Conservation (phyloP, 495 filamentous ascomycete genomes). For the Cairneyella variabilis region DNA sequence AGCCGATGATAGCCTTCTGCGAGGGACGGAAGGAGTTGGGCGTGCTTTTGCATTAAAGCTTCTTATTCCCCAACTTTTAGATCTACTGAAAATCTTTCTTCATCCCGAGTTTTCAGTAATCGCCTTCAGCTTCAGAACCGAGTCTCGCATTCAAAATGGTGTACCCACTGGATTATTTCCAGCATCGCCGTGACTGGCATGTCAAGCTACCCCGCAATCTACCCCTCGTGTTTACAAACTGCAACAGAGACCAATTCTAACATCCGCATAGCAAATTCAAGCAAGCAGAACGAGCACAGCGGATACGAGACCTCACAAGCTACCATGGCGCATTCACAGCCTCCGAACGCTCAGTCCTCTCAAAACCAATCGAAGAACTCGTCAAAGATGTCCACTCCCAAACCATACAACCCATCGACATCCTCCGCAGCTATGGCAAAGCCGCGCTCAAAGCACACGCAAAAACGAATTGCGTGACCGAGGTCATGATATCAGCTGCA, state of each 20-base stretch:
- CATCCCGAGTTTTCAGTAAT: no score
- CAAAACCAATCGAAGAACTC: conserved; percentile 71
- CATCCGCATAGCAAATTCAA: conserved; percentile 64
- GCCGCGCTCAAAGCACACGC: conserved; percentile 79
- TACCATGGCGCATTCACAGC: conserved; percentile 64
- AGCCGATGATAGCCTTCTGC: conserved; percentile 7
- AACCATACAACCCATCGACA: conserved; percentile 60
- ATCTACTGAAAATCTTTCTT: no score
- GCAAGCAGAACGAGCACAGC: conserved; percentile 64
- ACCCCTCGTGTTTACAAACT: background rate
- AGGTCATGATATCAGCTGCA: conserved; percentile 77
- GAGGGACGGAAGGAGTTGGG: conserved; percentile 4
- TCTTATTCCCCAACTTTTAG: background rate
- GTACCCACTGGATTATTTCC: conserved; percentile 55
- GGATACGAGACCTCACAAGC: conserved; percentile 59
- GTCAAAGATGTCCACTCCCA: conserved; percentile 73
- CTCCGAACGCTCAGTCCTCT: conserved; percentile 60
- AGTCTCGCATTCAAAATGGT: conserved; percentile 36
- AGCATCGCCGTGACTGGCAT: conserved; percentile 59
- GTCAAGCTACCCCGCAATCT: conserved; percentile 14
- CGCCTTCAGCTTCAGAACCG: no score
- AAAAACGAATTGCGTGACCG: conserved; percentile 88
- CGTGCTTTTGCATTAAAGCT: background rate
- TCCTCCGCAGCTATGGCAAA: conserved; percentile 89
- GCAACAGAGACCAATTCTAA: conserved; percentile 7